Evolutionary conservation across 768 basidiomycete genomes (phyloP).

Genomic region (Pulveroboletus ravenelii): DNA sequence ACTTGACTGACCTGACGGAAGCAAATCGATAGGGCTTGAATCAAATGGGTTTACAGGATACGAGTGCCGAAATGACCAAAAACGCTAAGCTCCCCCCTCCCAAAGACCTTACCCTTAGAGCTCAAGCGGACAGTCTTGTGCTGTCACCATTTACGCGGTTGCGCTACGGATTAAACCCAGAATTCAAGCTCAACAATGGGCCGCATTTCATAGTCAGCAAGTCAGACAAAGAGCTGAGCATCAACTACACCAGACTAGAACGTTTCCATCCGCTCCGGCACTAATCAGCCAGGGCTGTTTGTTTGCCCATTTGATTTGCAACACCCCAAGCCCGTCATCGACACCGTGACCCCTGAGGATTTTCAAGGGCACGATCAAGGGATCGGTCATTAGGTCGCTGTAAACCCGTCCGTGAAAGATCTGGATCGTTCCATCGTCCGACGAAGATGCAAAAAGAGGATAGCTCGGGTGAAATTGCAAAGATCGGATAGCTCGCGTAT

Average conservation of each 20-base stretch:
- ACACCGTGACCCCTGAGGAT: slow-evolving; percentile 90
- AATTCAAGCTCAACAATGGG: slow-evolving; percentile 23
- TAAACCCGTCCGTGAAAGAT: slow-evolving; percentile 95
- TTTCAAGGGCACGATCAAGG: slow-evolving; percentile 95
- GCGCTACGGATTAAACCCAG: slow-evolving; percentile 13
- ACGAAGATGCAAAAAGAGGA: slow-evolving; percentile 93
- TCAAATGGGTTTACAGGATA: not conserved
- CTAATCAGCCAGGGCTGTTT: slow-evolving; percentile 91
- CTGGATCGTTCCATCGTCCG: slow-evolving; percentile 96
- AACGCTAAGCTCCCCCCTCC: slow-evolving; percentile 1
- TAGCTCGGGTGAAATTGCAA: slow-evolving; percentile 91
- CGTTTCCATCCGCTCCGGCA: slow-evolving; percentile 87
- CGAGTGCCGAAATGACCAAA: not conserved
- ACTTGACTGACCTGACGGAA: slow-evolving; percentile 5
- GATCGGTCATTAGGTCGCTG: slow-evolving; percentile 94
- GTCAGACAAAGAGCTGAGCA: slow-evolving; percentile 28
- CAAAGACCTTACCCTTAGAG: slow-evolving; percentile 3
- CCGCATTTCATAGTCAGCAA: slow-evolving; percentile 21
- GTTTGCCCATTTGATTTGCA: slow-evolving; percentile 85
- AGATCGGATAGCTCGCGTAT: slow-evolving; percentile 88
- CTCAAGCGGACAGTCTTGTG: slow-evolving; percentile 7
- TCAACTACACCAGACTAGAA: slow-evolving; percentile 83
- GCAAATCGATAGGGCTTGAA: slow-evolving; percentile 1
- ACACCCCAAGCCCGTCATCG: slow-evolving; percentile 82
- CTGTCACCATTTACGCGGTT: slow-evolving; percentile 7